These are phyloP conservation scores for Digitaria exilis DNA, from an alignment of 202 grass and related monocot genomes.

Conservation along the genomic window DNA sequence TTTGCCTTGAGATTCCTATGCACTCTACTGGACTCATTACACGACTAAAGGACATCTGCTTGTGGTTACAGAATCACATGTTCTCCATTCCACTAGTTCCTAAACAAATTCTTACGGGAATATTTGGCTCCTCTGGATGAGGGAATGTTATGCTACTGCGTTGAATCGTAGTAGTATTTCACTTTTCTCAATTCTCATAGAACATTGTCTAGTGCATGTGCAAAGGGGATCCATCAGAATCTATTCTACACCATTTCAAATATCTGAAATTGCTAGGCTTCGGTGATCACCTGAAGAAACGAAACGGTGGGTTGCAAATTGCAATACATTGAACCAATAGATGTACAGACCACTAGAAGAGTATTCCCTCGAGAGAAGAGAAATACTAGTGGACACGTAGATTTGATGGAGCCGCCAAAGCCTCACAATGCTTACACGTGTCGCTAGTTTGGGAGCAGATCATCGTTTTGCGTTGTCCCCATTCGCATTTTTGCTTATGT, in stretches of 20 bases:
- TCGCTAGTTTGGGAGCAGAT: constrained; percentile 15
- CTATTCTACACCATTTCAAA: constrained; percentile 1
- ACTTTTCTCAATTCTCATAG: background rate
- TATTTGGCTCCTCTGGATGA: constrained; percentile 13
- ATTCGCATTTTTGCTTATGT: background rate
- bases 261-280: background rate
- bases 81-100: too few species aligned
- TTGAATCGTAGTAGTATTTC: background rate
- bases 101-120: too few species aligned
- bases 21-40: background rate
- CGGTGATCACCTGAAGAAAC: background rate
- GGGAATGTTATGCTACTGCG: constrained; percentile 5
- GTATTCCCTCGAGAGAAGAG: background rate
- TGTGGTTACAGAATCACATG: constrained; percentile 2
- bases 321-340: background rate
- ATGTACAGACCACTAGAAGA: background rate
- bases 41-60: background rate
- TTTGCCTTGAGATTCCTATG: background rate
- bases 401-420: constrained; percentile 29
- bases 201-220: constrained; percentile 15
- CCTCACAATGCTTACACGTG: constrained; percentile 17
- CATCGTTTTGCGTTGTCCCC: background rate
- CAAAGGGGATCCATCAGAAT: background rate
- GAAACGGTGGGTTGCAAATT: background rate
- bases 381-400: background rate